These are phyloP conservation scores for Danielozyma ontarioensis DNA, from an alignment of 805 yeast genomes.

Conservation along the genomic window DNA sequence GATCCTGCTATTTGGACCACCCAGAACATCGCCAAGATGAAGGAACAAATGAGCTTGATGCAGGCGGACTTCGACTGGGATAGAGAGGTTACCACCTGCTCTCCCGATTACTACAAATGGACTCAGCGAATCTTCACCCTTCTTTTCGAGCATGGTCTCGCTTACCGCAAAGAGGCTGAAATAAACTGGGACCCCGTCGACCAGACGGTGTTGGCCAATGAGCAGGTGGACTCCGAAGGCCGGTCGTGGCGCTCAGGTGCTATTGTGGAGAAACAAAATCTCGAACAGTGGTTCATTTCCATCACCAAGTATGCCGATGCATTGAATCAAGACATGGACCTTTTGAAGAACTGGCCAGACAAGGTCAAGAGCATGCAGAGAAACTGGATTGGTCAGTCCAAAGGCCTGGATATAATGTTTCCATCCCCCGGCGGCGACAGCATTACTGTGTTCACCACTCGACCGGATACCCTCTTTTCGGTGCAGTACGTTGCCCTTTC, in stretches of 20 bases:
- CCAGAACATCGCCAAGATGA: constrained; percentile 79
- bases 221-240: constrained; percentile 90
- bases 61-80: constrained; percentile 92
- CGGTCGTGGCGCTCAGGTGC: constrained; percentile 98
- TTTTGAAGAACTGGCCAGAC: constrained; percentile 75
- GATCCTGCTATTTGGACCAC: constrained; percentile 83
- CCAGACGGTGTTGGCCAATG: constrained; percentile 88
- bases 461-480: constrained; percentile 82
- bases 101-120: constrained; percentile 85
- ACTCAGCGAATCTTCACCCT: constrained; percentile 82
- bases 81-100: constrained; percentile 78
- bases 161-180: constrained; percentile 80
- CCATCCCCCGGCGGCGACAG: constrained; percentile 15
- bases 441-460: constrained; percentile 70
- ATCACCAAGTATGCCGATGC: constrained; percentile 77
- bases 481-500: constrained; percentile 83
- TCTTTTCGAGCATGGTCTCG: constrained; percentile 70
- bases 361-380: constrained; percentile 87
- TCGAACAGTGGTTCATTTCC: constrained; percentile 92
- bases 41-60: constrained; percentile 72
- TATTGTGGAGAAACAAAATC: constrained; percentile 69
- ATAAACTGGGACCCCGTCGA: constrained; percentile 99
- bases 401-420: constrained; percentile 70
- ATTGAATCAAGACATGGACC: constrained; percentile 57
- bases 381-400: constrained; percentile 90